Conservation (phyloP, 768 basidiomycete species). For the Tricholoma furcatifolium region DNA sequence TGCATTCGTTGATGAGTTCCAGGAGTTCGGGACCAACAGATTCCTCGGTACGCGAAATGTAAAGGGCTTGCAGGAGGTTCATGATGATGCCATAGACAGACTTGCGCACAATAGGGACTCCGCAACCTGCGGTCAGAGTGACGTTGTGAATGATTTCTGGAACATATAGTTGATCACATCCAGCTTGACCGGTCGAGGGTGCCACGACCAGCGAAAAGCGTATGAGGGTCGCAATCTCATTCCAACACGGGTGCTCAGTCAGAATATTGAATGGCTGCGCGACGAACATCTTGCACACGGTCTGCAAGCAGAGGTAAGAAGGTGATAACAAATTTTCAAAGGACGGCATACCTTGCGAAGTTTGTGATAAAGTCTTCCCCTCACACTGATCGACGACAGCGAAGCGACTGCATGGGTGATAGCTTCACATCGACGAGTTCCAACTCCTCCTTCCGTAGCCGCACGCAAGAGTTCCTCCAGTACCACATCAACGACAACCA, state of each 20-base stretch:
- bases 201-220: conserved; percentile 74
- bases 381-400: conserved; percentile 72
- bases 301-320: conserved; percentile 34
- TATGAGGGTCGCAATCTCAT: conserved; percentile 76
- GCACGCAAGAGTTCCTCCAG: conserved; percentile 79
- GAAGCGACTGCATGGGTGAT: conserved; percentile 73
- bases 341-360: conserved; percentile 63
- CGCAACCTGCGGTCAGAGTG: conserved; percentile 73
- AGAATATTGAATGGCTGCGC: conserved; percentile 60
- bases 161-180: conserved; percentile 73
- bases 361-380: conserved; percentile 75
- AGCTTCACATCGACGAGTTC: conserved; percentile 71
- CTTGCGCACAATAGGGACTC: conserved; percentile 71
- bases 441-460: conserved; percentile 82
- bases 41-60: conserved; percentile 59
- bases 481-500: conserved; percentile 64
- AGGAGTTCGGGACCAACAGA: conserved; percentile 59
- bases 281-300: conserved; percentile 67
- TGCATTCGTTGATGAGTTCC: conserved; percentile 59
- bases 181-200: conserved; percentile 60
- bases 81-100: conserved; percentile 80
- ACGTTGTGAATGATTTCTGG: conserved; percentile 83
- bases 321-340: neutral
- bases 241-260: conserved; percentile 73
- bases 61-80: conserved; percentile 79